Base-by-base conservation (phyloP, 139 green algal genomes). In the Axilococcus clingmanii region DNA sequence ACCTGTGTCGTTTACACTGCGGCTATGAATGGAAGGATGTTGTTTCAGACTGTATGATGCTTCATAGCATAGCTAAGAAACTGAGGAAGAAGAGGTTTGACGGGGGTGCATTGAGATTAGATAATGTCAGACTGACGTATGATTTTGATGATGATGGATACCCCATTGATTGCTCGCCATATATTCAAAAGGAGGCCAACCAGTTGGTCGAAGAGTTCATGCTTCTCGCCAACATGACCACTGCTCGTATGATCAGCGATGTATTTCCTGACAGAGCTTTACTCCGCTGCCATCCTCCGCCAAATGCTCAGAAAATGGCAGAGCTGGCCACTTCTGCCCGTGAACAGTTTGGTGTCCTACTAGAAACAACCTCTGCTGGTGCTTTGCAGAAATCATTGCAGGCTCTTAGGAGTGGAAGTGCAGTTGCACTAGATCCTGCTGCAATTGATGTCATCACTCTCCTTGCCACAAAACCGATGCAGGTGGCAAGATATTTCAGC, bases 191-290 rank as follows among this genome's bases (percentile, higher is more conserved):
- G 25, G 85, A 90, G 45, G 72, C 85, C 42, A 96, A 98, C 67
- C 59, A 83, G 30, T 63, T 97, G 43, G 82, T 97, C 28, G 91
- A 98, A 74, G 91, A 98, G 74, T 95, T 93, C 48, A 98, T 98
- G 91, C 76, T 98, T 70, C 78, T 94, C 42, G 89, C 91, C 38
- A 98, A 98, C 65, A 85, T 80, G 60, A 72, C 51, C 15, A 88
- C 93, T 28, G 91, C 88, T 0, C 34, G 37, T 17, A 60, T 80
- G 25, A 85, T 98, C 28, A 62, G 79, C 0, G 32, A 47, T 3
- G 72, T 54, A 0, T 94, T 87, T 51, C 85, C 85, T 0, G 59
- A 80, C 16, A 47, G 63, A 16, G 73, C 84, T 3, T 54, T 94
- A 44, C 71, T 94, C 31, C 76, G 81, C 24, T 66, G 66, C 16